Base-by-base conservation (phyloP, 2,329 filamentous ascomycete species). In the Fusarium irregulare region DNA sequence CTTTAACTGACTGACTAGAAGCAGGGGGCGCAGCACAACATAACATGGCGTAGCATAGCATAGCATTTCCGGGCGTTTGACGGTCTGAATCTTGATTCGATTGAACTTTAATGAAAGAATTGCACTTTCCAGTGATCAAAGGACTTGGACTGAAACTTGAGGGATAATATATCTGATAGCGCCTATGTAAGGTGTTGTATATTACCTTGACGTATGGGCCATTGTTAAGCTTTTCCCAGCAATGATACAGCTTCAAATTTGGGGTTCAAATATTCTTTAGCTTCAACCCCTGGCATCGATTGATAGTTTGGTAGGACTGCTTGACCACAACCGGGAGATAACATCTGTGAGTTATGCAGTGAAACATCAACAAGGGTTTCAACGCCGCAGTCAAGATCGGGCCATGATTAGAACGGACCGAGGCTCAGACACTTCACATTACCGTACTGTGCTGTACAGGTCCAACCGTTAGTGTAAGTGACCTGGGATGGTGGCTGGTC, bases 1-100 rank as follows among this genome's bases (percentile, higher is more conserved):
- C 53, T 62, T 23, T 54, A 21, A 37, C 34, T 64, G 23, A 47
- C 44, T 44, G 47, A 53, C 32, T 60, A 49, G 47, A 61, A 48
- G 56, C 42, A 49, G 34, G 21, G n/a, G 67, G 44, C 55, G 53
- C 64, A 37, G 54, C 63, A 64, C 56, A 60, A 44, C 56, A 66
- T 62, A 25, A 55, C 55, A 42, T 47, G 34, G 57, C 25, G 37
- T 21, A 20, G 63, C 27, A 28, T 25, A 23, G 63, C 60, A 37
- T 37, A 37, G 56, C 66, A 72, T 70, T 66, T 46, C 60, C 56
- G 44, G 66, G 72, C 58, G 72, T 75, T 72, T 70, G 60, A 65
- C 56, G 59, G 11, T 56, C 54, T 27, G 27, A 30, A 45, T 44
- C 47, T 34, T 63, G 64, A 48, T 25, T 59, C 58, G 49, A 45